Conservation (phyloP, 176 grass and related monocot species). For the Musa beccarii region DNA sequence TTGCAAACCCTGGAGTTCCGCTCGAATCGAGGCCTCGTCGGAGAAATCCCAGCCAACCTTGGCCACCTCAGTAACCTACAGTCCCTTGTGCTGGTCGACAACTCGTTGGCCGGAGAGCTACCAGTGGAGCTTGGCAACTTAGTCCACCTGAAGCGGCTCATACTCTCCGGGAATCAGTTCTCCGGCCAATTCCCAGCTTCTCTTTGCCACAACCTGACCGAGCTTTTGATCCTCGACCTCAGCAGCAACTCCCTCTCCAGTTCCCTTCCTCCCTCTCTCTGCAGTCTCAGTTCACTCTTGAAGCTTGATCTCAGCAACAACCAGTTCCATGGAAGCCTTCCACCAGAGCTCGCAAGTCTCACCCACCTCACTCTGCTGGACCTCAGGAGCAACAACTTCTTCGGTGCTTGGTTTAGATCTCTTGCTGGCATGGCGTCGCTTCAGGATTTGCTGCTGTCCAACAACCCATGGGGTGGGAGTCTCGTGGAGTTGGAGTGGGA, state of each 20-base stretch:
- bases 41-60: constrained; percentile 37
- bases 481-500: constrained; percentile 35
- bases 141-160: constrained; percentile 40
- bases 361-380: constrained; percentile 52
- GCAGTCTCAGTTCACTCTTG: constrained; percentile 45
- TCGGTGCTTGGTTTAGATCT: constrained; percentile 26
- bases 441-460: constrained; percentile 61
- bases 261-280: constrained; percentile 51
- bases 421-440: constrained; percentile 38
- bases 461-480: constrained; percentile 52
- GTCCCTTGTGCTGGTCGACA: constrained; percentile 71
- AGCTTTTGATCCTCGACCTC: constrained; percentile 49
- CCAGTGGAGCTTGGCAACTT: constrained; percentile 45
- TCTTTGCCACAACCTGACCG: constrained; percentile 30
- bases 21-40: constrained; percentile 43
- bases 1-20: constrained; percentile 71
- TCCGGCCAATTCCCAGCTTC: constrained; percentile 49
- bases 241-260: constrained; percentile 49
- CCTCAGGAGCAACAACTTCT: constrained; percentile 74
- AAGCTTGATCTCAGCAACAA: constrained; percentile 90
- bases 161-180: constrained; percentile 56
- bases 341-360: constrained; percentile 46
- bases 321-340: constrained; percentile 36
- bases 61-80: constrained; percentile 46
- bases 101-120: constrained; percentile 45